A percentile compares a stretch with the other conserved stretches of the same genome.
phyloP scores from a whole-genome alignment of 164 flowering plant species.

The Litsea cubeba region DNA sequence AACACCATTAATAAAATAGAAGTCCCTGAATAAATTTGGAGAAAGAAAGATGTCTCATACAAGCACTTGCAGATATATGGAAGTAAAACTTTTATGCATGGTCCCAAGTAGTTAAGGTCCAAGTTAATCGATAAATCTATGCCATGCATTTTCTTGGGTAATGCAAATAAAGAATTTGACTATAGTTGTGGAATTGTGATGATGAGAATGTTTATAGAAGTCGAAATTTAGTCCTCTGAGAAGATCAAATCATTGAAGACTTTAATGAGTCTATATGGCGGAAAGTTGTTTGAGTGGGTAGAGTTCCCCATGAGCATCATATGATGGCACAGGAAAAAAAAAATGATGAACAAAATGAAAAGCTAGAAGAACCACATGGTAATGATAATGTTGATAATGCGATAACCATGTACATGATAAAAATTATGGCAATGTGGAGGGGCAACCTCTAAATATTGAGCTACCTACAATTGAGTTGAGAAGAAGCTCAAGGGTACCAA shows the following conservation, averaged over 20 bases:
- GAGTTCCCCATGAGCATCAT: neutral
- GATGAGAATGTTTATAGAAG: neutral
- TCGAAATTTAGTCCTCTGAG: neutral
- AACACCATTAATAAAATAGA: neutral
- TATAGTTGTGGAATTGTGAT: neutral
- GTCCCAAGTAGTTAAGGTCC: neutral
- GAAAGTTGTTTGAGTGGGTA: neutral
- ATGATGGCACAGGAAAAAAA: neutral
- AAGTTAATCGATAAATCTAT: neutral
- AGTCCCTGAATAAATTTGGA: neutral
- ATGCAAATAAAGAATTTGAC: neutral
- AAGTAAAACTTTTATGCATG: neutral
- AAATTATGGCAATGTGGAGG: neutral
- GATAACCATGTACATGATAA: neutral
- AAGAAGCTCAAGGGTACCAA: neutral
- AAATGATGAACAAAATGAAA: neutral
- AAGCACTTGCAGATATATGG: neutral
- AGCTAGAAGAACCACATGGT: neutral
- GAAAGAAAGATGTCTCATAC: neutral
- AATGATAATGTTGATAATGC: neutral
- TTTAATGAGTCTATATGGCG: neutral
- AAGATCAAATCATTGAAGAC: constrained; percentile 1
- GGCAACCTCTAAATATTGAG: neutral
- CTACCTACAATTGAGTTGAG: neutral
- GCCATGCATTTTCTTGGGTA: neutral